A percentile compares a stretch with the other conserved stretches of the same genome.
Evolutionary conservation across 257 asterid species (phyloP).

Genomic region (Leonotis leonurus): DNA sequence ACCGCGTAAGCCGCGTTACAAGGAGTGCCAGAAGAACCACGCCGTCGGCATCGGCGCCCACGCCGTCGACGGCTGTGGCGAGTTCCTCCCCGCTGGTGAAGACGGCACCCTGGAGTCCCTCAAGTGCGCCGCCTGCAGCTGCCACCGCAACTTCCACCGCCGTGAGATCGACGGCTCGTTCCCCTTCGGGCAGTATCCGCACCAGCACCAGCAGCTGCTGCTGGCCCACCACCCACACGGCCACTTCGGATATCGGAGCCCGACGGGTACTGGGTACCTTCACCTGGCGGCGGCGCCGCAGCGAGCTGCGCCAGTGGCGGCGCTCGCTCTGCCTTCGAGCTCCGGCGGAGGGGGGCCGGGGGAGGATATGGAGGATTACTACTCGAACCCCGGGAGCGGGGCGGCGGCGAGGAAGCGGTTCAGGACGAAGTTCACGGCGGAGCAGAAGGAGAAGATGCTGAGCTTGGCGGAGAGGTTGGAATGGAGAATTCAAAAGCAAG

Average conservation of each 20-base stretch:
- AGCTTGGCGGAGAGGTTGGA: slow-evolving; percentile 34
- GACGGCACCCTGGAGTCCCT: slow-evolving; percentile 61
- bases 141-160: slow-evolving; percentile 90
- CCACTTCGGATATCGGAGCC: slow-evolving; percentile 39
- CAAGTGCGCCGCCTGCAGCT: slow-evolving; percentile 67
- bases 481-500: slow-evolving; percentile 45
- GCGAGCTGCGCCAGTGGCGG: slow-evolving; percentile 17
- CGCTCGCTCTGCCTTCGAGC: slow-evolving; percentile 61
- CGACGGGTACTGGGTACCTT: slow-evolving; percentile 56
- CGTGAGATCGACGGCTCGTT: slow-evolving; percentile 29
- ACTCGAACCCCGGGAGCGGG: slow-evolving; percentile 29
- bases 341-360: slow-evolving; percentile 42
- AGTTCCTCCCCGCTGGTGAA: slow-evolving; percentile 66
- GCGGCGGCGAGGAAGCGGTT: slow-evolving; percentile 42
- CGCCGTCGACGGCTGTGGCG: slow-evolving; percentile 78
- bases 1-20: slow-evolving; percentile 33
- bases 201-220: slow-evolving; percentile 33
- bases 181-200: slow-evolving; percentile 10
- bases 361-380: slow-evolving; percentile 46
- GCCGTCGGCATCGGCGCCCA: slow-evolving; percentile 70
- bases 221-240: slow-evolving; percentile 42
- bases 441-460: slow-evolving; percentile 47
- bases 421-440: slow-evolving; percentile 37
- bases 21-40: slow-evolving; percentile 70
- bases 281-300: slow-evolving; percentile 29